Conservation (phyloP, 257 asterid species). For the Nyctanthes arbortristis region DNA sequence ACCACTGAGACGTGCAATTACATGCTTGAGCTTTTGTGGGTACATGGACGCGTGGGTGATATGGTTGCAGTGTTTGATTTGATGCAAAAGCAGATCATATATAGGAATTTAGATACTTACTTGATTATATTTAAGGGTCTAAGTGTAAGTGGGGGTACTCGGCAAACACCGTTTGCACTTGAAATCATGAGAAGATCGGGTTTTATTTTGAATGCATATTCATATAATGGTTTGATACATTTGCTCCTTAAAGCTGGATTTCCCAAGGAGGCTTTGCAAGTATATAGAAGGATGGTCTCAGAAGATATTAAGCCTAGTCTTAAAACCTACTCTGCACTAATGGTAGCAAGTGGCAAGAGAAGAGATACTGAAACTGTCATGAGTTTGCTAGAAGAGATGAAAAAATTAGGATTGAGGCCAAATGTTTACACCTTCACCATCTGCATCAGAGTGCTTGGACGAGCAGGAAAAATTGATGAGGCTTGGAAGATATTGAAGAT, state of each 20-base stretch:
- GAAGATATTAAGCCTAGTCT: constrained; percentile 89
- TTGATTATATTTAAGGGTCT: constrained; percentile 73
- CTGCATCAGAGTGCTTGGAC: constrained; percentile 90
- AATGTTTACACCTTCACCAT: constrained; percentile 89
- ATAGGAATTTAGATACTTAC: constrained; percentile 75
- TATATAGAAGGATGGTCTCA: constrained; percentile 71
- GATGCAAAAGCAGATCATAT: constrained; percentile 87
- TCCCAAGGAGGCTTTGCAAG: constrained; percentile 62
- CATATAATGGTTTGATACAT: constrained; percentile 92
- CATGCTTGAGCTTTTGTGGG: constrained; percentile 83
- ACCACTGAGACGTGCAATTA: constrained; percentile 83
- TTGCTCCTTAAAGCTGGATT: constrained; percentile 82
- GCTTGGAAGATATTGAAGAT: constrained; percentile 68
- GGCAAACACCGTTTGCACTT: constrained; percentile 70
- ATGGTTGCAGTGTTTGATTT: constrained; percentile 83
- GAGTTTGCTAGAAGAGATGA: constrained; percentile 83
- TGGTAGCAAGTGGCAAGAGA: constrained; percentile 91
- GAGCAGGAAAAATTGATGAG: constrained; percentile 80
- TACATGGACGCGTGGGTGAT: constrained; percentile 50
- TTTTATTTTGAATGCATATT: constrained; percentile 78
- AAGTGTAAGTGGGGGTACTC: constrained; percentile 69
- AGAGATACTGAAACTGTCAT: constrained; percentile 77
- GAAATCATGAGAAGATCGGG: constrained; percentile 72
- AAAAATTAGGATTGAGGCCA: constrained; percentile 75
- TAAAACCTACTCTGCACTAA: constrained; percentile 88